phyloP scores from a whole-genome alignment of 2,329 filamentous ascomycete genomes.

The Rhexocercosporidium sp. region DNA sequence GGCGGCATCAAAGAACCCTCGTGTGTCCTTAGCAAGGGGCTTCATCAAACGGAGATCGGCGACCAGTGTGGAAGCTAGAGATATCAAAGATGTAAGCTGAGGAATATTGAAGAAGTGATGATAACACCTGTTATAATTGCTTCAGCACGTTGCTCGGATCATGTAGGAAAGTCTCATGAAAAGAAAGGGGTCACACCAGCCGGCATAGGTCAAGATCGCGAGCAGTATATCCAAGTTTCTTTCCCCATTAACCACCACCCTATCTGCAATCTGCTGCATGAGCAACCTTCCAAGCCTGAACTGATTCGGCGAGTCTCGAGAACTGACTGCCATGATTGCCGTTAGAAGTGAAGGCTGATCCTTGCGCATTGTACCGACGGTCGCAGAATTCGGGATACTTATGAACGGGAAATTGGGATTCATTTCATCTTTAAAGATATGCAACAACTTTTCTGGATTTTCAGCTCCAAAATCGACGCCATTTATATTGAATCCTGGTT shows the following conservation, averaged over 20 bases:
- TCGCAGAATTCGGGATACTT: slow-evolving; percentile 17
- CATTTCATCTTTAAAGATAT: slow-evolving; percentile 29
- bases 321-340: slow-evolving; percentile 29
- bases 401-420: slow-evolving; percentile 33
- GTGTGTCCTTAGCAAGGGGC: slow-evolving; percentile 1
- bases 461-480: slow-evolving; percentile 18
- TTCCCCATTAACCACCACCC: slow-evolving; percentile 25
- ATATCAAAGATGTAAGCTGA: slow-evolving; percentile 24
- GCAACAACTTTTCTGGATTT: slow-evolving; percentile 22
- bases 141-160: background rate
- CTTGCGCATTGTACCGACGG: slow-evolving; percentile 18
- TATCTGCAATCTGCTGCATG: slow-evolving; percentile 26
- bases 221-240: slow-evolving; percentile 30
- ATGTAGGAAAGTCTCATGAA: no score
- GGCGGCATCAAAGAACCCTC: slow-evolving; percentile 5
- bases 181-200: slow-evolving; percentile 21
- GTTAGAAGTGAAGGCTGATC: slow-evolving; percentile 30
- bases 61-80: slow-evolving; percentile 20
- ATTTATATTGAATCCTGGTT: background rate
- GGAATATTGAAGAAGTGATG: slow-evolving; percentile 24
- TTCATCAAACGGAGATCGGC: slow-evolving; percentile 29
- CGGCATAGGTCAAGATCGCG: slow-evolving; percentile 24
- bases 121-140: slow-evolving; percentile 22
- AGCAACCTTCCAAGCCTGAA: slow-evolving; percentile 20
- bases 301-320: slow-evolving; percentile 17